A percentile compares a stretch with the other conserved stretches of the same genome.
Conservation (phyloP, 805 yeast species). For the Yarrowia sp. region DNA sequence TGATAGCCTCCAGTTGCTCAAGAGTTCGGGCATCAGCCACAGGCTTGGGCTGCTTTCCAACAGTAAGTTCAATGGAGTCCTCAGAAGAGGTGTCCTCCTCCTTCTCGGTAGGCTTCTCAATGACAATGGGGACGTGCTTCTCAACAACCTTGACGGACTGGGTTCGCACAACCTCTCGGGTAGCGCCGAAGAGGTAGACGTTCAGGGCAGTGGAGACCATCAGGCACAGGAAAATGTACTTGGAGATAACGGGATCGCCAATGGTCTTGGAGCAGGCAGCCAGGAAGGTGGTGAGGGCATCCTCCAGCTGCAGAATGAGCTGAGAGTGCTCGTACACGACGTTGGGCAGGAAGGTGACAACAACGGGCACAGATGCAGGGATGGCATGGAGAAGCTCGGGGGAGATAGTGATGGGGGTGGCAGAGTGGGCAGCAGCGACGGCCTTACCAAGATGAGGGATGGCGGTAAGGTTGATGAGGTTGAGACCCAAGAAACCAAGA, state of each 20-base stretch:
- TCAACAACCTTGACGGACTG: constrained; percentile 37
- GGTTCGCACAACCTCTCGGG: constrained; percentile 38
- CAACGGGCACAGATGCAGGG: constrained; percentile 29
- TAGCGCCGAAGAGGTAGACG: constrained; percentile 79
- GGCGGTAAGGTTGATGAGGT: constrained; percentile 40
- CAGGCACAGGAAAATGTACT: constrained; percentile 67
- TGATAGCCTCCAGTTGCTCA: constrained; percentile 58
- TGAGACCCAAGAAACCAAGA: constrained; percentile 37
- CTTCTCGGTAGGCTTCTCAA: constrained; percentile 29
- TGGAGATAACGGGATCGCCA: constrained; percentile 75
- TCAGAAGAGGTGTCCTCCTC: constrained; percentile 27
- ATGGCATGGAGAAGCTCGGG: constrained; percentile 19
- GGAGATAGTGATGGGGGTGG: constrained; percentile 22
- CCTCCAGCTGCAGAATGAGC: constrained; percentile 56
- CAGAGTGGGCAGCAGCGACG: constrained; percentile 44
- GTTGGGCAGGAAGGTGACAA: constrained; percentile 42
- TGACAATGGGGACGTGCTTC: constrained; percentile 35
- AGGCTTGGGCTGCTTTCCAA: constrained; percentile 18
- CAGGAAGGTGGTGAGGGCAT: constrained; percentile 49
- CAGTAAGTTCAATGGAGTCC: constrained; percentile 25
- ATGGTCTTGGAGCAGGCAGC: constrained; percentile 63
- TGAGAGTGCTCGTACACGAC: constrained; percentile 38
- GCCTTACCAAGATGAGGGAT: constrained; percentile 36
- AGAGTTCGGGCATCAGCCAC: constrained; percentile 34
- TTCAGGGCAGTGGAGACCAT: constrained; percentile 76